A percentile compares a stretch with the other conserved stretches of the same genome.
Evolutionary conservation across 371 early-diverging fungal species (phyloP).

Genomic region (Parasitella parasitica): DNA sequence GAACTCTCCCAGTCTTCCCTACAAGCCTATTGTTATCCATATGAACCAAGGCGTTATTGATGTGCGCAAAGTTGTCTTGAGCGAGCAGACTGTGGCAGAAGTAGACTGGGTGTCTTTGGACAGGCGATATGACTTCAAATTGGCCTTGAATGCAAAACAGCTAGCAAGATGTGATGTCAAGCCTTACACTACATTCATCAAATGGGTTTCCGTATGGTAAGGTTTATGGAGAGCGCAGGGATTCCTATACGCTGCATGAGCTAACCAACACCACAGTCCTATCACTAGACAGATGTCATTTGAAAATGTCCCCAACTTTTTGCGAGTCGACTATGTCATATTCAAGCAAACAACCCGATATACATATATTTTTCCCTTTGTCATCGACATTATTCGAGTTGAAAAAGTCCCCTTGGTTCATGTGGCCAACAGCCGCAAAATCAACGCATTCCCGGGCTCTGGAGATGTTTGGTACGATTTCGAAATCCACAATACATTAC

Average conservation of each 20-base stretch:
- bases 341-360: slow-evolving; percentile 31
- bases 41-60: slow-evolving; percentile 38
- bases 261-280: slow-evolving; percentile 30
- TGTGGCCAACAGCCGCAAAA: slow-evolving; percentile 17
- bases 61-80: slow-evolving; percentile 34
- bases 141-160: slow-evolving; percentile 27
- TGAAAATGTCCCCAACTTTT: slow-evolving; percentile 42
- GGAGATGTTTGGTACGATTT: slow-evolving; percentile 40
- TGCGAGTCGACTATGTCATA: slow-evolving; percentile 35
- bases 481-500: slow-evolving; percentile 28
- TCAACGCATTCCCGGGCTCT: slow-evolving; percentile 27
- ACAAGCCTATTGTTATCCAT: slow-evolving; percentile 27
- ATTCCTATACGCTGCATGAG: no score
- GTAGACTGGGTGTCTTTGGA: slow-evolving; percentile 46
- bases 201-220: slow-evolving; percentile 45
- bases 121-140: slow-evolving; percentile 45
- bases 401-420: slow-evolving; percentile 30
- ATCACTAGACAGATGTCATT: slow-evolving; percentile 32
- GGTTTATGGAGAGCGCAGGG: no score
- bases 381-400: slow-evolving; percentile 39
- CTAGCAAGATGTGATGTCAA: slow-evolving; percentile 38
- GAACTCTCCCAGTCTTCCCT: slow-evolving; percentile 28
- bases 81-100: slow-evolving; percentile 27
- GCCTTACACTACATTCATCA: slow-evolving; percentile 49
- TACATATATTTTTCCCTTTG: slow-evolving; percentile 32